Percentiles rank a stretch among this genome's conserved stretches.
Conservation (phyloP, 2,329 filamentous ascomycete genomes). For the Davidsoniella neocaledoniae region DNA sequence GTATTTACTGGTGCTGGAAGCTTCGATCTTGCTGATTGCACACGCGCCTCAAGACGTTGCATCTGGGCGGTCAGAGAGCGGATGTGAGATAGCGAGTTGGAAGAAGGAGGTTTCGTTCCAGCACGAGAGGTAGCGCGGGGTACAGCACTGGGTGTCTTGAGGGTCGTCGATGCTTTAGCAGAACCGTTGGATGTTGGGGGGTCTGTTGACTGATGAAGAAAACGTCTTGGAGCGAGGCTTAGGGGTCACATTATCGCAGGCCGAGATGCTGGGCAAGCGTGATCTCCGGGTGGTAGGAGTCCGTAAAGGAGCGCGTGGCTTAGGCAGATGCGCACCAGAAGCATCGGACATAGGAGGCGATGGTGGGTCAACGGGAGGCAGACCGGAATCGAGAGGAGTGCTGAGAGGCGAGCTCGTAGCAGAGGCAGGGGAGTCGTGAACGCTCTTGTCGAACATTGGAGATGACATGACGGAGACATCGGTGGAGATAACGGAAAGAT, state of each 20-base stretch:
- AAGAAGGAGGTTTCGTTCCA: conserved; percentile 33
- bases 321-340: conserved; percentile 36
- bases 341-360: conserved; percentile 88
- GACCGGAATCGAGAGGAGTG: conserved; percentile 57
- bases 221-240: conserved; percentile 35
- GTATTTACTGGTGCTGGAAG: conserved; percentile 66
- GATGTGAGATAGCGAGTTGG: conserved; percentile 74
- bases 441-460: conserved; percentile 54
- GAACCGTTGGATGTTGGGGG: conserved; percentile 18
- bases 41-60: conserved; percentile 86
- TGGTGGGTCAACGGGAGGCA: conserved; percentile 62
- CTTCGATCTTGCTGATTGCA: conserved; percentile 81
- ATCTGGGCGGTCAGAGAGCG: conserved; percentile 89
- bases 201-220: conserved; percentile 20
- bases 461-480: conserved; percentile 49
- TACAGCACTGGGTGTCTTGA: conserved; percentile 24
- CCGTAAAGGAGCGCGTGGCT: conserved; percentile 21
- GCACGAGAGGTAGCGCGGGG: conserved; percentile 31
- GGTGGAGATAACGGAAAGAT: conserved; percentile 42
- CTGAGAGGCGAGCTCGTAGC: conserved; percentile 81
- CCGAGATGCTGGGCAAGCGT: conserved; percentile 31
- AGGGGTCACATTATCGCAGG: conserved; percentile 36
- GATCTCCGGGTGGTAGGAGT: conserved; percentile 21
- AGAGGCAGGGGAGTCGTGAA: conserved; percentile 54
- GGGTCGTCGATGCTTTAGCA: conserved; percentile 7